Evolutionary conservation across 306 rosid species (phyloP), one percentile per base, ranked within the genome.

Genomic region (Sechiopsis laciniata): DNA sequence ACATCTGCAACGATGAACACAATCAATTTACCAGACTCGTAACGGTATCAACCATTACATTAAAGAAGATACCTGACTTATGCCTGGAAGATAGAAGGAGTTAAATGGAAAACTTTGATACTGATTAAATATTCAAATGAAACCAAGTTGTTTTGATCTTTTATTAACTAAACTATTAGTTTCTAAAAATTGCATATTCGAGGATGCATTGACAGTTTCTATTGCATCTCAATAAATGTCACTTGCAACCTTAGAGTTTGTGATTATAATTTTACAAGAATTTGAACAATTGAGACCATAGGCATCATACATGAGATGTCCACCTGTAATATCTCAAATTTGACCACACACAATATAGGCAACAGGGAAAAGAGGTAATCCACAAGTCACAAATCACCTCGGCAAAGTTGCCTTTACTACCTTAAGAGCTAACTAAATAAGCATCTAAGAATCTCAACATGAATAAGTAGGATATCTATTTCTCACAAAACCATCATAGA

Each of bases 361-460:
- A 88, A 88, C 89, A 85, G 86, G 96, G 91, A 85, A 88, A 86
- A 77, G 87, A 79, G 87, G 88, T 37, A 76, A 84, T 66, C 87
- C 73, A 84, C 24, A 60, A 46, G 26, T 10, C 14, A 74, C 65
- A 8, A 13, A 70, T 74, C 42, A 72, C 89, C 87, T 83, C 84
- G 79, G 91, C 89, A 90, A 90, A 84, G 92, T 86, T 83, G 88
- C 88, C 88, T 26, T 55, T 8, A 42, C 10, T 8, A 42, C 2
- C 11, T 54, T 61, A 65, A 32, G 5, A 32, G 14, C 42, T 29
- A 73, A 60, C 37, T 32, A 32, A 32, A 2, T 32, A 2, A 64
- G 29, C 35, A 20, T 20, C 62, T 9, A 71, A 6, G 17, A 6
- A 52, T 1, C 46, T 40, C 46, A 40, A 40, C 46, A 40, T 40